phyloP scores from a whole-genome alignment of 192 early-diverging fungal genomes.

The Coemansia sp. region DNA sequence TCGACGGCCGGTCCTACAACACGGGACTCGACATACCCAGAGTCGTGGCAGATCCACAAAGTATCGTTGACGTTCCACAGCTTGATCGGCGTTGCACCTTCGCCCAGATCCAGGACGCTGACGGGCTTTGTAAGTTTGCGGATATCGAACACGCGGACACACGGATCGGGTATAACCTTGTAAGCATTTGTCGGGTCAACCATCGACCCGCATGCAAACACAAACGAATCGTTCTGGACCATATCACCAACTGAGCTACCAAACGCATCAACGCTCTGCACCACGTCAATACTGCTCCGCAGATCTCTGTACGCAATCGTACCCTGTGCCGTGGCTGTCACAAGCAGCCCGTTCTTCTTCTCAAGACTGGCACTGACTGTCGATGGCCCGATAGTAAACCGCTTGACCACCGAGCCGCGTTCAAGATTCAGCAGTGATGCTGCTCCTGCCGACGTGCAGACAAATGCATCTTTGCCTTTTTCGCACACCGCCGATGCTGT shows the following conservation, averaged over 20 bases:
- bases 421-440: constrained; percentile 36
- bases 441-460: constrained; percentile 35
- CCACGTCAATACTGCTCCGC: constrained; percentile 8
- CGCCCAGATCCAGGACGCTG: constrained; percentile 12
- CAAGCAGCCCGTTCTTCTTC: not conserved
- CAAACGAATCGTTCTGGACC: not conserved
- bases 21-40: constrained; percentile 28
- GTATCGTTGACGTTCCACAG: constrained; percentile 24
- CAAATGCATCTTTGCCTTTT: constrained; percentile 41
- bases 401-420: constrained; percentile 15
- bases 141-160: constrained; percentile 29
- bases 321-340: constrained; percentile 24
- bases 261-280: constrained; percentile 12
- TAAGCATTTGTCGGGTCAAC: constrained; percentile 5
- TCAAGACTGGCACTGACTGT: constrained; percentile 5
- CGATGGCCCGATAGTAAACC: constrained; percentile 20
- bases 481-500: constrained; percentile 13
- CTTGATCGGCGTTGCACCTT: constrained; percentile 36
- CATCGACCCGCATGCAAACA: constrained; percentile 21
- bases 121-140: constrained; percentile 22
- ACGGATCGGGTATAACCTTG: constrained; percentile 7
- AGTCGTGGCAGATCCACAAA: constrained; percentile 31
- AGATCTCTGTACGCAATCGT: constrained; percentile 31
- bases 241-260: constrained; percentile 24
- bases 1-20: not conserved